Percentiles rank a stretch among this genome's conserved stretches.
phyloP scores from a whole-genome alignment of 1,284 basidiomycete genomes.

The Leccinum solheimii region DNA sequence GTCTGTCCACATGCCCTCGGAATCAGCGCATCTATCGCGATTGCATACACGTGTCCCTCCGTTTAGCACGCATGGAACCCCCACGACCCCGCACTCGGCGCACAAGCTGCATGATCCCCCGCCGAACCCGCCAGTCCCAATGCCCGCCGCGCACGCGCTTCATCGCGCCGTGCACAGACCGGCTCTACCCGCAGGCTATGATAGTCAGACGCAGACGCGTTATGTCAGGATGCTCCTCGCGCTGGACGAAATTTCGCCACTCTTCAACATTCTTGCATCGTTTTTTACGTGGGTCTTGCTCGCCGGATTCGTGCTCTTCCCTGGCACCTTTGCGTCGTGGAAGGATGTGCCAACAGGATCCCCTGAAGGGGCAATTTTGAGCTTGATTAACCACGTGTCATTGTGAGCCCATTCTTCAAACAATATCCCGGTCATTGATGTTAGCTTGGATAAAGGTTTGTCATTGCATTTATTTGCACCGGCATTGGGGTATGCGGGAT shows the following conservation, averaged over 20 bases:
- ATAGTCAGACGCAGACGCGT: constrained; percentile 29
- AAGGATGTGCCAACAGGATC: constrained; percentile 31
- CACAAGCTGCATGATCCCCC: constrained; percentile 6
- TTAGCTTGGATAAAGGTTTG: constrained; percentile 37
- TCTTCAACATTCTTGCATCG: constrained; percentile 47
- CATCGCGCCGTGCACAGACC: constrained; percentile 24
- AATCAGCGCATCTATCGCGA: constrained; percentile 21
- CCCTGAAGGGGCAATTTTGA: constrained; percentile 35
- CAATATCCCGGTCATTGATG: constrained; percentile 8
- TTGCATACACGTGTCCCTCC: constrained; percentile 14
- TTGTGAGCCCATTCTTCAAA: constrained; percentile 38
- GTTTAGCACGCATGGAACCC: constrained; percentile 1
- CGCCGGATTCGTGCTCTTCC: constrained; percentile 59
- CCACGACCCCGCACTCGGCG: neutral
- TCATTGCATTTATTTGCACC: constrained; percentile 55
- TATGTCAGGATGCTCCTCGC: constrained; percentile 37
- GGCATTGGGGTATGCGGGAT: constrained; percentile 51
- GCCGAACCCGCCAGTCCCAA: neutral
- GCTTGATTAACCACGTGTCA: constrained; percentile 41
- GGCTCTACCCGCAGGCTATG: constrained; percentile 25
- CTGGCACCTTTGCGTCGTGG: constrained; percentile 56
- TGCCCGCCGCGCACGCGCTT: constrained; percentile 19
- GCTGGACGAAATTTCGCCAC: constrained; percentile 31
- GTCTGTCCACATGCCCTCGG: constrained; percentile 6
- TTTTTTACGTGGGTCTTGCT: constrained; percentile 62